Base-by-base conservation (phyloP, 2,329 filamentous ascomycete species). In the Leptographium lundbergii region DNA sequence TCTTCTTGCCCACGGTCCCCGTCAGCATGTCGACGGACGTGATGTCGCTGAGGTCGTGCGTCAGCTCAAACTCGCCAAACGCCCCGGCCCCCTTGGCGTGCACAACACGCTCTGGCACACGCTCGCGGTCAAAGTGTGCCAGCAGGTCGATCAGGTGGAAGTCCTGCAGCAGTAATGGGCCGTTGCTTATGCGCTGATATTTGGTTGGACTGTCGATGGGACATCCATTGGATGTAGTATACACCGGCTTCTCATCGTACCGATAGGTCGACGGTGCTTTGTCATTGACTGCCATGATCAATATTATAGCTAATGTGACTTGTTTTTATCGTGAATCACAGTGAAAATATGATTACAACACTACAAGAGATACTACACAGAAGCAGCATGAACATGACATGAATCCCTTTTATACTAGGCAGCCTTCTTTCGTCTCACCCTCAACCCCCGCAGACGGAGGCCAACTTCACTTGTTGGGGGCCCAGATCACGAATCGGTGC, bases 71-170 rank as follows among this genome's bases (percentile, higher is more conserved):
- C 59, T 63, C 62, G 59, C 66, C 66, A 54, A 64, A 66, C 34
- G 66, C 66, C 22, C 65, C 66, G n/a, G 64, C 63, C 9, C 63
- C 66, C 57, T 66, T 66, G 60, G 66, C 66, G 25, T 67, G 65
- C 32, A 67, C 65, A 6, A 67, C 65, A n/a, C 66, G 66, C 61
- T 66, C 63, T 1, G 62, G 63, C 27, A 65, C 61, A n/a, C 62
- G 62, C 61, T 65, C 63, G 58, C 76, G 75, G 69, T 75, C 75
- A 67, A 80, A 78, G 68, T 79, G 73, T 22, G 76, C 77, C 54
- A 87, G 75, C 39, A 83, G 70, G 63, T 85, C 84, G 64, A 87
- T 81, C 68, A 86, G 70, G 67, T 86, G 82, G 67, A 84, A 84
- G 67, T 85, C 82, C 66, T 85, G 82, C 25, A 86, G 77, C 61